phyloP scores from a whole-genome alignment of 2,329 filamentous ascomycete genomes.

The Scleromitrula shiraiana region DNA sequence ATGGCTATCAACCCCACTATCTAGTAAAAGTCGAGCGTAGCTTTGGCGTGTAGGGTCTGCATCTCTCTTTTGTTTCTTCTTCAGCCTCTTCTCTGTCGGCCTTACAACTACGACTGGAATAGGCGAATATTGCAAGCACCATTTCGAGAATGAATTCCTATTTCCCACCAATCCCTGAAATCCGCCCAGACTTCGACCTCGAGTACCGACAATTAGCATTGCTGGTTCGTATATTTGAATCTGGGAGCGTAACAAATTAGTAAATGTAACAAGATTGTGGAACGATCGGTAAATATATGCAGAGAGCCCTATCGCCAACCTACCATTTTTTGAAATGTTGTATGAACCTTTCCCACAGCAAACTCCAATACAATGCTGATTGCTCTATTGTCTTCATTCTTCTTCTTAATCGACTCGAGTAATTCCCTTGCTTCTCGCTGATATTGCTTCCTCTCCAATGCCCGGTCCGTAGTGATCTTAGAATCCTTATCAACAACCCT shows the following conservation, averaged over 20 bases:
- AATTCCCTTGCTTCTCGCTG: constrained; percentile 56
- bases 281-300: too few relatives aligned
- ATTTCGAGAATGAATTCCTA: constrained; percentile 57
- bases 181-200: constrained; percentile 59
- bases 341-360: constrained; percentile 62
- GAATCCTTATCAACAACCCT: constrained; percentile 65
- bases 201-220: constrained; percentile 63
- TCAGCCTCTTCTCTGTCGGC: constrained; percentile 59
- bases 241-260: constrained; percentile 32
- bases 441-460: constrained; percentile 53
- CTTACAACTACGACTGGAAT: constrained; percentile 69
- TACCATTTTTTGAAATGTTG: constrained; percentile 68
- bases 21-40: constrained; percentile 58
- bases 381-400: constrained; percentile 62
- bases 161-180: constrained; percentile 63
- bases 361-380: constrained; percentile 67
- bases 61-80: constrained; percentile 62
- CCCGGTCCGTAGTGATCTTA: constrained; percentile 52
- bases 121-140: constrained; percentile 66
- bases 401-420: constrained; percentile 57
- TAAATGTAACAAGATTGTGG: neutral
- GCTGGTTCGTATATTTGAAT: constrained; percentile 68
- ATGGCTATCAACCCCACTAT: constrained; percentile 37
- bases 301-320: constrained; percentile 23
- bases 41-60: constrained; percentile 54